Evolutionary conservation across 129 eudicot species (phyloP), one percentile per base, ranked within the genome.

Genomic region (Oenanthe sinensis): DNA sequence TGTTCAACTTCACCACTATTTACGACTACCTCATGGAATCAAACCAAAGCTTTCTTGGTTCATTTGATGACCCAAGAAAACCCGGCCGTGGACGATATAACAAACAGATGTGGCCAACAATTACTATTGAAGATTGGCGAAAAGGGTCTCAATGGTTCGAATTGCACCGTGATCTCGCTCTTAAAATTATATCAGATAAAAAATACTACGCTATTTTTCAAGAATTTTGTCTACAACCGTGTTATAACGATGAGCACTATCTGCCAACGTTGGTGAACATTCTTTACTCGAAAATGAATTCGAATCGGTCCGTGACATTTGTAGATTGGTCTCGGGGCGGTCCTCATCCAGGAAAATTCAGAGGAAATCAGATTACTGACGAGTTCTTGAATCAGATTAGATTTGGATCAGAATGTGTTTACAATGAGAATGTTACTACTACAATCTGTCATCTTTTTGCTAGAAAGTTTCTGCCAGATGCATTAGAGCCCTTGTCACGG

Each of bases 131-230:
- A 8, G 76, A 86, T 15, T 88, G 92, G 91, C 89, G 91, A 3
- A 88, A 88, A 76, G 91, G 91, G 3, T 81, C 91, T 26, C 91
- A 88, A 49, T 88, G 92, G 92, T 88, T 88, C 67, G 86, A 88
- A 17, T n/a, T 84, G 46, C 77, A 62, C 46, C 78, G 92, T n/a
- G 50, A 77, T 20, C 37, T 83, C 0, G 92, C 92, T 15, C 40
- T 80, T 0, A 77, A 77, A 8, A 60, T 88, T 5, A 75, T 88
- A 6, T 76, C 78, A 0, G 92, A 88, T 45, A 50, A 0, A 17
- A 37, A 20, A 5, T 88, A 81, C 19, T 81, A 81, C 46, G 83
- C 87, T n/a, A 52, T 81, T 7, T 85, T 88, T 36, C 33, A 77
- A 60, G 39, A 74, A 60, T 76, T 68, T 44, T 88, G 92, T 78